Percentiles rank a stretch among this genome's conserved stretches.
phyloP scores from a whole-genome alignment of 352 stramenopile genomes.

The Phytopythium aichiense region DNA sequence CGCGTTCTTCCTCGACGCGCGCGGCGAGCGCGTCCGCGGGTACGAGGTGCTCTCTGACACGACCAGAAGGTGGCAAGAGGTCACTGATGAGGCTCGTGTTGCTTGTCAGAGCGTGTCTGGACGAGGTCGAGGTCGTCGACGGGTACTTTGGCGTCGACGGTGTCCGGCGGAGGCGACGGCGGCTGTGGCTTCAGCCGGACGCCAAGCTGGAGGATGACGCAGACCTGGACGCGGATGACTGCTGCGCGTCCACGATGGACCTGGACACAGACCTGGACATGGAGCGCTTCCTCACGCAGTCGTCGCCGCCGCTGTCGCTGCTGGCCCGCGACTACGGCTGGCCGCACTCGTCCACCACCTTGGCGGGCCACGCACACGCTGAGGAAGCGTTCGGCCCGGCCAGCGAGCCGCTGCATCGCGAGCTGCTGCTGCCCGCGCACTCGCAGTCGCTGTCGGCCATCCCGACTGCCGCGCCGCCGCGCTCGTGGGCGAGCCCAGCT shows the following conservation, averaged over 20 bases:
- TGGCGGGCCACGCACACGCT: not conserved
- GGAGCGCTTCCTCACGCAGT: slow-evolving; percentile 11
- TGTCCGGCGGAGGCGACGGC: not conserved
- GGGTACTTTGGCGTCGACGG: slow-evolving; percentile 41
- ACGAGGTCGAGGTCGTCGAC: slow-evolving; percentile 45
- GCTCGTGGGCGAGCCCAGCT: not conserved
- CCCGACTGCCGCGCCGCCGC: not conserved
- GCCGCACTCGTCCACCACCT: not conserved
- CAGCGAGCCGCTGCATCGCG: not conserved
- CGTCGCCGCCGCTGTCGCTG: not conserved
- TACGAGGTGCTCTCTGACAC: not conserved
- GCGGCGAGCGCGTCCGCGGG: slow-evolving; percentile 51
- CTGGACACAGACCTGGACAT: slow-evolving; percentile 10
- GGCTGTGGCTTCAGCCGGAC: not conserved
- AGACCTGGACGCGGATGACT: slow-evolving; percentile 1
- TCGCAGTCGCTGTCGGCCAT: slow-evolving; percentile 3
- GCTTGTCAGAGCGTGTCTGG: slow-evolving; percentile 30
- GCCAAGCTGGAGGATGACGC: not conserved
- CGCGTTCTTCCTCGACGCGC: slow-evolving; percentile 52
- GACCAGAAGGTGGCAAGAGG: too few species aligned
- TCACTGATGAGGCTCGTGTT: not conserved
- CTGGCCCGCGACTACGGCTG: not conserved
- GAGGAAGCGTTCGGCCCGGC: not conserved
- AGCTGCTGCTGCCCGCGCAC: not conserved
- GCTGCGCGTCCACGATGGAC: slow-evolving; percentile 10